Evolutionary conservation across 192 early-diverging fungal genomes (phyloP), one percentile per base, ranked within the genome.

Genomic region (Linnemannia zychae): DNA sequence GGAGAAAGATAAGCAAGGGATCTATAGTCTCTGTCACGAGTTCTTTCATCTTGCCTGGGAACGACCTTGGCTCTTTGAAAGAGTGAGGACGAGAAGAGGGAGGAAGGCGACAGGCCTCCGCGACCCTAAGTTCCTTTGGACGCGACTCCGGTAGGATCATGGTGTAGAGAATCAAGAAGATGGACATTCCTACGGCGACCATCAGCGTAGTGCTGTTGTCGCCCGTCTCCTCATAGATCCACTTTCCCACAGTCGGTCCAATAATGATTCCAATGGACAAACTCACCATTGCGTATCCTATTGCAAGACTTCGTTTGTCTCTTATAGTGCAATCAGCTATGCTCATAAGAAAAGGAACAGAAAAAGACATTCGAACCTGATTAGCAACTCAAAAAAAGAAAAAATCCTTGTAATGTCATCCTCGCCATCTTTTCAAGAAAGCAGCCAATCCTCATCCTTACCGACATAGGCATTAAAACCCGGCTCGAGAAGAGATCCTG

Each of bases 231-330:
- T 40, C 37, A 7, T 18, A 69, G 37, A 67, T 24, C 9, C 20
- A 68, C 22, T n/a, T 37, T 31, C 75, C 75, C 3, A 77, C 22
- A 3, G 13, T 12, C 0, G 65, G 48, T 15, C 75, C 75, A 37
- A 77, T 33, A 15, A 48, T 49, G 34, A 69, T 49, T 17, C 75
- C 75, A 20, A 77, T 12, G 28, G 75, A 69, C 17, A 77, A 46
- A 1, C 34, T 67, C 28, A 77, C 75, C 75, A 77, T 40, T 9
- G 31, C 7, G 34, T 77, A 77, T 33, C 75, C 75, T 20, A 77
- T 34, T 1, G 36, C 75, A 7, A 77, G 36, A 68, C 66, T 67
- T 38, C 65, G 47, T 6, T 77, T 38, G 22, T 67, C 47, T 24
- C 48, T 40, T 11, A 47, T 15, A 1, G 75, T 77, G 20, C 31